Evolutionary conservation across 1,284 basidiomycete genomes (phyloP).

Genomic region (Puccinia coronata): DNA sequence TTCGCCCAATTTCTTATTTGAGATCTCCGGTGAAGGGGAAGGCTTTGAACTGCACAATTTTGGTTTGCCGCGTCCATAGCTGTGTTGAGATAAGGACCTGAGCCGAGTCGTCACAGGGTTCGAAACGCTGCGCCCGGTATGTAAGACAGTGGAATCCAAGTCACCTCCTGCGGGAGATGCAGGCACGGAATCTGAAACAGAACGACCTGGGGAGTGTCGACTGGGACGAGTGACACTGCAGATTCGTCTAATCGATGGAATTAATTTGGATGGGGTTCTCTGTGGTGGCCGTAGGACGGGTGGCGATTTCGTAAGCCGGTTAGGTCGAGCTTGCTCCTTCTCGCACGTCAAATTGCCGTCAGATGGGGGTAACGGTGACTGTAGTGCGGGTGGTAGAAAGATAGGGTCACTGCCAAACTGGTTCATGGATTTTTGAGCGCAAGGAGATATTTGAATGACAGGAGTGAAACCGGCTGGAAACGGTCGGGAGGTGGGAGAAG

Average conservation of each 20-base stretch:
- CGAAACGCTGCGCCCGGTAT: background rate
- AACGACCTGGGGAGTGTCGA: background rate
- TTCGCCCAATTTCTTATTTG: background rate
- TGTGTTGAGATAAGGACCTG: background rate
- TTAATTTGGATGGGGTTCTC: background rate
- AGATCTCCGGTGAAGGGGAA: background rate
- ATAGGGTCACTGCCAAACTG: background rate
- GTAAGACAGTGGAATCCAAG: background rate
- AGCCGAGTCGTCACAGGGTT: background rate
- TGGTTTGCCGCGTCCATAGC: background rate
- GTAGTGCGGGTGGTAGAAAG: background rate
- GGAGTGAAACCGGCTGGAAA: conserved; percentile 1
- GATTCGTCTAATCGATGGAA: background rate
- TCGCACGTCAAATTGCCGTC: background rate
- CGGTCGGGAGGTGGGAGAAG: background rate
- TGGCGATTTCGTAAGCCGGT: background rate
- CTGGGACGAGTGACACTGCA: background rate
- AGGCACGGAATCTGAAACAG: background rate
- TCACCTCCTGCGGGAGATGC: background rate
- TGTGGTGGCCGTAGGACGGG: background rate
- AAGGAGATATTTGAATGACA: background rate
- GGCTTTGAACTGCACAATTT: background rate
- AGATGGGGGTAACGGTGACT: background rate
- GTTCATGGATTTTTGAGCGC: background rate
- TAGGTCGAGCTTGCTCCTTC: background rate